Percentiles rank a stretch among this genome's conserved stretches.
These are phyloP conservation scores for Lolium perenne DNA, from an alignment of 176 grass and related monocot genomes.

Conservation along the genomic window DNA sequence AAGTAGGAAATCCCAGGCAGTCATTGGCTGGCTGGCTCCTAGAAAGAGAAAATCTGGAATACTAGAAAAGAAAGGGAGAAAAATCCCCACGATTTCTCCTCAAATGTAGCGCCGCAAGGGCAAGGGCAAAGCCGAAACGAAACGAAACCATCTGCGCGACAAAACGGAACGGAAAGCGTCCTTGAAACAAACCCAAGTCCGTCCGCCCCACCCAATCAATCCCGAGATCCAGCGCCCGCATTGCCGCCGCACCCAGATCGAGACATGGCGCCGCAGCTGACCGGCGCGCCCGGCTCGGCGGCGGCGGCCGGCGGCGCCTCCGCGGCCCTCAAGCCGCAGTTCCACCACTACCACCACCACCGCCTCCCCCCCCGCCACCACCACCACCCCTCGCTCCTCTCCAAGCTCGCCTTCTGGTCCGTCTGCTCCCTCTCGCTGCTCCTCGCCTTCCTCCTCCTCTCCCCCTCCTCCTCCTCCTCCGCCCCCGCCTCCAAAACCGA, in stretches of 20 bases:
- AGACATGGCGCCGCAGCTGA: slow-evolving; percentile 67
- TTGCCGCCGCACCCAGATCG: slow-evolving; percentile 47
- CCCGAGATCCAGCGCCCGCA: slow-evolving; percentile 45
- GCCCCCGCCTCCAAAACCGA: slow-evolving; percentile 42
- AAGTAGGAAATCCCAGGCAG: slow-evolving; percentile 4
- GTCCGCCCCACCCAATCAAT: slow-evolving; percentile 16
- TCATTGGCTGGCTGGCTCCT: slow-evolving; percentile 9
- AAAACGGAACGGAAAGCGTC: slow-evolving; percentile 34
- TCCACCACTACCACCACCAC: slow-evolving; percentile 84
- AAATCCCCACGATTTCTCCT: slow-evolving; percentile 34
- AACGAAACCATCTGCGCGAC: slow-evolving; percentile 45
- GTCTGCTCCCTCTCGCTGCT: slow-evolving; percentile 79
- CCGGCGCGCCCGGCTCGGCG: slow-evolving; percentile 48
- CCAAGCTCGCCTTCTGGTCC: slow-evolving; percentile 82
- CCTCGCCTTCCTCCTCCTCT: slow-evolving; percentile 80
- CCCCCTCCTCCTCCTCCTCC: slow-evolving; percentile 46
- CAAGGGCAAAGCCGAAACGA: not conserved
- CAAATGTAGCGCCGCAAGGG: slow-evolving; percentile 36
- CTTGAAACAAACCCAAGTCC: slow-evolving; percentile 30
- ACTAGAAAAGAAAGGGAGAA: not conserved
- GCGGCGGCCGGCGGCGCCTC: slow-evolving; percentile 45
- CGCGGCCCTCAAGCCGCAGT: slow-evolving; percentile 61
- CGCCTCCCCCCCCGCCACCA: slow-evolving; percentile 70
- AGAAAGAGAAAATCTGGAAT: not conserved
- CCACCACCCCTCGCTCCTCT: slow-evolving; percentile 55